Conservation (phyloP, 2,329 filamentous ascomycete species). For the Aureobasidium melanogenum region DNA sequence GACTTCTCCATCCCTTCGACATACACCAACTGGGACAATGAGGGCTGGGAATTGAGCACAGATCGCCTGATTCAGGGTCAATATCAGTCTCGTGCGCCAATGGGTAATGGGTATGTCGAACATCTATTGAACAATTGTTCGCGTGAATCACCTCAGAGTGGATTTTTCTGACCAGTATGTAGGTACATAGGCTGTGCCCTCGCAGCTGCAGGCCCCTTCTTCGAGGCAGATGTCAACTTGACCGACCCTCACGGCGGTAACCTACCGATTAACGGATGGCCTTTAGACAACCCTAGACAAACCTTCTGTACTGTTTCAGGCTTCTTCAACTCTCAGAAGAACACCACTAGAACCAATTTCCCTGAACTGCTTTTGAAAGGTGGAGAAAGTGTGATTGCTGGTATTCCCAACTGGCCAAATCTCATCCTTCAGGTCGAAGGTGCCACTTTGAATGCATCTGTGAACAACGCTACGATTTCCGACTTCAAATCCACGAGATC, state of each 20-base stretch:
- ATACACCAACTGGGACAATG: conserved; percentile 49
- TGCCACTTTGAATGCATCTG: conserved; percentile 51
- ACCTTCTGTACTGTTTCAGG: conserved; percentile 60
- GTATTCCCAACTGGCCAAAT: conserved; percentile 60
- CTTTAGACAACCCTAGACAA: conserved; percentile 53
- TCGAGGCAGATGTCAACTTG: conserved; percentile 48
- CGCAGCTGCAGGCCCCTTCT: conserved; percentile 55
- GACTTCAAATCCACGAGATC: conserved; percentile 54
- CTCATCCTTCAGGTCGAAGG: conserved; percentile 49
- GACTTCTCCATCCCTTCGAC: conserved; percentile 16
- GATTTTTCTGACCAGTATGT: neutral
- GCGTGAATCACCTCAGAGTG: neutral
- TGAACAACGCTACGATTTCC: conserved; percentile 49
- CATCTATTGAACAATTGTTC: neutral
- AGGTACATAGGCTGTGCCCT: conserved; percentile 54
- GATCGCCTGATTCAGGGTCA: conserved; percentile 47
- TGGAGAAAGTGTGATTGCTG: conserved; percentile 60
- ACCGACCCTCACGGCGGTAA: conserved; percentile 41
- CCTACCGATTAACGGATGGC: conserved; percentile 47
- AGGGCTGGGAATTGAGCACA: conserved; percentile 48
- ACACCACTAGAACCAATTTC: conserved; percentile 54
- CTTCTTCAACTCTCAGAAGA: conserved; percentile 54
- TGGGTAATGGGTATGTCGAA: conserved; percentile 44
- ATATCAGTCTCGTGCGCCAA: conserved; percentile 51
- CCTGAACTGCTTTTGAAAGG: conserved; percentile 61